phyloP scores from a whole-genome alignment of 163 green algal genomes.

The Scenedesmus sp. region DNA sequence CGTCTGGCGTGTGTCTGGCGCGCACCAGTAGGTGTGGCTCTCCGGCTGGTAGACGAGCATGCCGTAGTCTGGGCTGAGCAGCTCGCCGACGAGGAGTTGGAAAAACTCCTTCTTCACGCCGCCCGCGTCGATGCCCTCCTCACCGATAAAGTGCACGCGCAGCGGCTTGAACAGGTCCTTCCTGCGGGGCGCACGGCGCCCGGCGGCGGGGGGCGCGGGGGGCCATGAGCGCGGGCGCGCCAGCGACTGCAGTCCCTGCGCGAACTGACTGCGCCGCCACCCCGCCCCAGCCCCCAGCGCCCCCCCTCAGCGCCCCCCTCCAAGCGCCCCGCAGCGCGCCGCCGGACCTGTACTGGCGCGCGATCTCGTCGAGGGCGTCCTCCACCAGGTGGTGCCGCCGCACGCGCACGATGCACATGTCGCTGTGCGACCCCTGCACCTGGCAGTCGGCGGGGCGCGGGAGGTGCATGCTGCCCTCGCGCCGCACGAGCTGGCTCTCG shows the following conservation, averaged over 20 bases:
- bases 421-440: conserved; percentile 67
- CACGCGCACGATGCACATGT: conserved; percentile 95
- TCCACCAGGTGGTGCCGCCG: conserved; percentile 88
- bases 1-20: no score
- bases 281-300: no score
- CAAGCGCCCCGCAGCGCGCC: no score
- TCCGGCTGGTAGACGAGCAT: conserved; percentile 87
- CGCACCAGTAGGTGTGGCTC: conserved; percentile 67
- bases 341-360: conserved; percentile 67
- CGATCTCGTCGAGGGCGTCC: conserved; percentile 92
- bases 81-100: conserved; percentile 90
- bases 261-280: no score
- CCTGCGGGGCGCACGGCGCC: conserved; percentile 26
- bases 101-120: conserved; percentile 98
- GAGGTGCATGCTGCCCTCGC: conserved; percentile 71
- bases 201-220: background rate
- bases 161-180: conserved; percentile 95
- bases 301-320: no score
- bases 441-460: conserved; percentile 72
- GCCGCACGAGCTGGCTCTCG: conserved; percentile 44
- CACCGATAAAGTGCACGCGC: conserved; percentile 96
- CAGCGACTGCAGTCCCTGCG: background rate
- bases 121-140: conserved; percentile 94
- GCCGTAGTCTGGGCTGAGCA: conserved; percentile 91
- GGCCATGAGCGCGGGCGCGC: no score